These are phyloP conservation scores for Chlorella sp. DNA, from an alignment of 139 green algal genomes.

Conservation along the genomic window DNA sequence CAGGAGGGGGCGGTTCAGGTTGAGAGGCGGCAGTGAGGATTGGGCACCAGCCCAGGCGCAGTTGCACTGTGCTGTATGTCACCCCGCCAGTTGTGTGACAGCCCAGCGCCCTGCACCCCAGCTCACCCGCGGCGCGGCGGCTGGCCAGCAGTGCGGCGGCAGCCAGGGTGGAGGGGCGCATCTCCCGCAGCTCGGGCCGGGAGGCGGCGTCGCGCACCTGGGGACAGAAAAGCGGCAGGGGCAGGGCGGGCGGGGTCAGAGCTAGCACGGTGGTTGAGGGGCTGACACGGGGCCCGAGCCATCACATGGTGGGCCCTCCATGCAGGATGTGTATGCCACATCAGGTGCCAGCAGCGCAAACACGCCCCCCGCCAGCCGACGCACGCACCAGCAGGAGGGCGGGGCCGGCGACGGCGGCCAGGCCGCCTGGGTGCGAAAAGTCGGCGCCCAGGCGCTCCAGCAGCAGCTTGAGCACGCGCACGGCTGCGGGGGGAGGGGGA, in stretches of 20 bases:
- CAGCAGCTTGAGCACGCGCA: conserved; percentile 73
- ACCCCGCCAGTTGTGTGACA: too few species aligned
- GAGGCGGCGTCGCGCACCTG: conserved; percentile 13
- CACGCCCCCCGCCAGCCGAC: too few species aligned
- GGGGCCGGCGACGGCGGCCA: conserved; percentile 26
- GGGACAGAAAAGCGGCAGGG: too few species aligned
- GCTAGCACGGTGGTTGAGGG: too few species aligned
- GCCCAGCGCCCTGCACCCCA: background rate
- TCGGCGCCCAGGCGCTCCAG: conserved; percentile 75
- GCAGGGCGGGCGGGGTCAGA: too few species aligned
- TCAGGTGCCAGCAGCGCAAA: too few species aligned
- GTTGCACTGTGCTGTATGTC: too few species aligned
- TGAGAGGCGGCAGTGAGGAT: background rate
- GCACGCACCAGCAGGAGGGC: conserved; percentile 38
- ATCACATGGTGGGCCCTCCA: too few species aligned
- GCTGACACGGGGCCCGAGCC: too few species aligned
- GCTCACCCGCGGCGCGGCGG: conserved; percentile 35
- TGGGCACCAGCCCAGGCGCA: too few species aligned
- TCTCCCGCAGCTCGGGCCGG: conserved; percentile 25
- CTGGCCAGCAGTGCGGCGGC: conserved; percentile 43
- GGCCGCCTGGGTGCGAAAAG: background rate
- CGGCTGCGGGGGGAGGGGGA: background rate
- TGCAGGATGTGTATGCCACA: too few species aligned
- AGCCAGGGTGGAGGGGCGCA: conserved; percentile 43
- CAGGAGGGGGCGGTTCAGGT: background rate